These are phyloP conservation scores for Curvularia spicifera DNA, from an alignment of 2,329 filamentous ascomycete genomes.

Conservation along the genomic window DNA sequence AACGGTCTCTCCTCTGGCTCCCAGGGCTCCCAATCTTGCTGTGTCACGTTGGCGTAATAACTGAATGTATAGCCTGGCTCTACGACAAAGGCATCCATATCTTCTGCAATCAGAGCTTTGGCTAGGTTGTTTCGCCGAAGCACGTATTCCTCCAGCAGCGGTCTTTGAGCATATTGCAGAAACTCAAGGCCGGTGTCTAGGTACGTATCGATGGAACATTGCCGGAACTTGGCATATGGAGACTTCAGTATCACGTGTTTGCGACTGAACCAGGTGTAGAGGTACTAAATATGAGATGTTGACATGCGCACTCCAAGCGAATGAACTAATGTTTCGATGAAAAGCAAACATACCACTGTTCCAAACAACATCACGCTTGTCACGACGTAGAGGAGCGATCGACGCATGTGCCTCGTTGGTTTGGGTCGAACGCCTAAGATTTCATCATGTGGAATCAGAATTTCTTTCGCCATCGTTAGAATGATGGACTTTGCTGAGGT, in stretches of 20 bases:
- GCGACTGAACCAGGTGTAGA: background rate
- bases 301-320: background rate
- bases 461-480: background rate
- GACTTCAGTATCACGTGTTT: background rate
- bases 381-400: background rate
- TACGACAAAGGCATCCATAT: conserved; percentile 64
- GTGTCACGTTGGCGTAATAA: conserved; percentile 68
- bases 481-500: background rate
- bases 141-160: conserved; percentile 60
- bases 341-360: background rate
- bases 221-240: conserved; percentile 40
- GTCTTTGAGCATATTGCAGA: conserved; percentile 60
- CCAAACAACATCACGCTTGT: background rate
- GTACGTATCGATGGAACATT: conserved; percentile 61
- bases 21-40: conserved; percentile 68
- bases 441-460: background rate
- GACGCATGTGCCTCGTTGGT: background rate
- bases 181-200: conserved; percentile 60
- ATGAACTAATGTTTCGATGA: background rate
- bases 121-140: conserved; percentile 64
- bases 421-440: background rate
- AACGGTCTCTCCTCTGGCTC: conserved; percentile 70
- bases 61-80: conserved; percentile 71
- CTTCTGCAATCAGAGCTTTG: conserved; percentile 58
- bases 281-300: background rate